phyloP scores from a whole-genome alignment of 768 basidiomycete species.

The Dentipellis fragilis region DNA sequence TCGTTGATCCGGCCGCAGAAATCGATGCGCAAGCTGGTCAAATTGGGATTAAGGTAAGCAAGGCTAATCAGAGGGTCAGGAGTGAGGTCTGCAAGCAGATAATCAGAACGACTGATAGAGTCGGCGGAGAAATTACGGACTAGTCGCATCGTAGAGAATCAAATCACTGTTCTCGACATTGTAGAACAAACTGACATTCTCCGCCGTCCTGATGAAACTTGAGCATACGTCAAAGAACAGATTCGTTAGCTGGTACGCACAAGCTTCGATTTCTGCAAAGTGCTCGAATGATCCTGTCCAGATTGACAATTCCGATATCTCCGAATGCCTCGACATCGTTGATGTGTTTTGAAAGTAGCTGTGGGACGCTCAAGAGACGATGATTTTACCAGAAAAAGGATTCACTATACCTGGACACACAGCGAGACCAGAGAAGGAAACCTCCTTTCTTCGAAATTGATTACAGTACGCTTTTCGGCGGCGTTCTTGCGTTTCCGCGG shows the following conservation, averaged over 20 bases:
- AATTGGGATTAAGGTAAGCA: slow-evolving; percentile 73
- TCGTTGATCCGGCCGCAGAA: slow-evolving; percentile 79
- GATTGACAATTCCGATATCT: slow-evolving; percentile 76
- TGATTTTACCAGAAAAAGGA: slow-evolving; percentile 8
- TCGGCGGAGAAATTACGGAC: slow-evolving; percentile 34
- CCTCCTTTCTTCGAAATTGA: slow-evolving; percentile 58
- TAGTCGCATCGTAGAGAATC: slow-evolving; percentile 81
- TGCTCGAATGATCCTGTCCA: slow-evolving; percentile 76
- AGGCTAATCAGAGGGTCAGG: slow-evolving; percentile 62
- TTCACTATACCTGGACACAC: slow-evolving; percentile 58
- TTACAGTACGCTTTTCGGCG: slow-evolving; percentile 57
- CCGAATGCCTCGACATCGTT: slow-evolving; percentile 85
- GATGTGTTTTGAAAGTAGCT: slow-evolving; percentile 82
- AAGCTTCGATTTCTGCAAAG: slow-evolving; percentile 72
- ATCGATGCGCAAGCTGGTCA: slow-evolving; percentile 71
- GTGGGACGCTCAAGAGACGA: background rate
- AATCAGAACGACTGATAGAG: background rate
- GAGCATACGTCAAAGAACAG: background rate
- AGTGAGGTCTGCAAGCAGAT: slow-evolving; percentile 45
- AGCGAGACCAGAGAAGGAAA: slow-evolving; percentile 65
- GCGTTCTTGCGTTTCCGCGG: slow-evolving; percentile 54
- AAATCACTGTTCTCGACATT: slow-evolving; percentile 56
- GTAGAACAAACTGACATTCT: slow-evolving; percentile 83
- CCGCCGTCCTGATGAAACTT: slow-evolving; percentile 42
- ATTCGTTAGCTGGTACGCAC: slow-evolving; percentile 38